A percentile compares a stretch with the other conserved stretches of the same genome.
phyloP scores from a whole-genome alignment of 2,329 filamentous ascomycete species.

The Massarina eburnea region DNA sequence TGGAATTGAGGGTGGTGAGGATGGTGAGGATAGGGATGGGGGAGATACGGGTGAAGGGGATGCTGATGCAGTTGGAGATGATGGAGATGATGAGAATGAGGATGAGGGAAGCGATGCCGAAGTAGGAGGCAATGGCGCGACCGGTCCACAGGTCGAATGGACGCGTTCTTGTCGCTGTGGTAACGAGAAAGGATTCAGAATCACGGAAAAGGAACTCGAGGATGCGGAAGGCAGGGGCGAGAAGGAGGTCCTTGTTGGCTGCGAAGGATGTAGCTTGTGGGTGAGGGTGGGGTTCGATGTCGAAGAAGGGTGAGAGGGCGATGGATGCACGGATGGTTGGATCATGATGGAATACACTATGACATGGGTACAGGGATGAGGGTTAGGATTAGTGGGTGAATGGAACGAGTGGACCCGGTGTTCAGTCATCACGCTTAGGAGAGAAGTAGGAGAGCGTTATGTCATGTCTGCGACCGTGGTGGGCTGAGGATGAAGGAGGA shows the following conservation, averaged over 20 bases:
- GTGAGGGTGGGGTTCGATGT: constrained; percentile 62
- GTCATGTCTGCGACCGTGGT: too few relatives aligned
- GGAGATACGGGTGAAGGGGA: neutral
- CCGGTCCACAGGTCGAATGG: constrained; percentile 46
- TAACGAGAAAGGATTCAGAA: constrained; percentile 56
- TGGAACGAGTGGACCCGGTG: too few relatives aligned
- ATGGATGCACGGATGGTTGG: too few relatives aligned
- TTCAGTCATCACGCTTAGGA: too few relatives aligned
- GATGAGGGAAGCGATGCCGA: constrained; percentile 3
- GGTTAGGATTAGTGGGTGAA: too few relatives aligned
- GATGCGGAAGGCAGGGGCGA: constrained; percentile 54
- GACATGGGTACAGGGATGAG: too few relatives aligned
- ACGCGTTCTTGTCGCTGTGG: constrained; percentile 60
- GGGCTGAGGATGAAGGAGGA: too few relatives aligned
- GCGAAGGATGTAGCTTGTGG: constrained; percentile 65
- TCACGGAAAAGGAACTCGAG: constrained; percentile 58
- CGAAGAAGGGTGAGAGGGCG: too few relatives aligned
- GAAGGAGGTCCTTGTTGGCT: constrained; percentile 62
- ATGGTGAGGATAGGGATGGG: neutral
- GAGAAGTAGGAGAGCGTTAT: too few relatives aligned
- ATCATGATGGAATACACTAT: too few relatives aligned
- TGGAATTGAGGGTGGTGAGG: neutral
- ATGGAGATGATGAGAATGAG: neutral
- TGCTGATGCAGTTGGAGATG: constrained; percentile 1
- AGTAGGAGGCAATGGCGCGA: constrained; percentile 42